A percentile compares a stretch with the other conserved stretches of the same genome.
phyloP scores from a whole-genome alignment of 495 filamentous ascomycete genomes.

The Viridothelium virens region DNA sequence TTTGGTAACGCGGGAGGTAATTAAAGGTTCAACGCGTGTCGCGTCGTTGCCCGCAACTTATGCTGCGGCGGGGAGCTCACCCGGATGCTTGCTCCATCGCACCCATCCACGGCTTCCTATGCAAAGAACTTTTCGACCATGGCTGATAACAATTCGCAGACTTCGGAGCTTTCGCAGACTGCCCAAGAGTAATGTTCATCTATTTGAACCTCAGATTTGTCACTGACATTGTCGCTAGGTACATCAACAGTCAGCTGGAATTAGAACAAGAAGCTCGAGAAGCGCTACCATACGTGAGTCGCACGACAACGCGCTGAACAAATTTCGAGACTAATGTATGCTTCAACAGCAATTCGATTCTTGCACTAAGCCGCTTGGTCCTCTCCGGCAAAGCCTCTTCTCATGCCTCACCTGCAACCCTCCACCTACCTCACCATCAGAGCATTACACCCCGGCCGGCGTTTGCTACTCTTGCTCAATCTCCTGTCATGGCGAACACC shows the following conservation, averaged over 20 bases:
- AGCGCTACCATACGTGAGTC: conserved; percentile 75
- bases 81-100: too few species aligned
- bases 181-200: conserved; percentile 62
- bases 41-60: neutral
- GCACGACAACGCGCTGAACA: neutral
- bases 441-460: conserved; percentile 65
- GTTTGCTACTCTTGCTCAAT: conserved; percentile 97
- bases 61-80: neutral
- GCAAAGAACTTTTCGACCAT: neutral
- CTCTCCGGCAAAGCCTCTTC: conserved; percentile 78
- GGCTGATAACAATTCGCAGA: conserved; percentile 44
- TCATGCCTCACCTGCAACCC: conserved; percentile 91
- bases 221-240: conserved; percentile 32
- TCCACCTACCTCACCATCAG: conserved; percentile 51
- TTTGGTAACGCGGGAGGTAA: too few species aligned
- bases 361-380: conserved; percentile 80
- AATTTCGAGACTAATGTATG: conserved; percentile 11
- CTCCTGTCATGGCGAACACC: conserved; percentile 91
- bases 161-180: conserved; percentile 68
- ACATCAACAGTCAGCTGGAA: conserved; percentile 78
- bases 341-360: conserved; percentile 69
- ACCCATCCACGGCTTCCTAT: too few species aligned
- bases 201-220: neutral
- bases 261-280: conserved; percentile 94
- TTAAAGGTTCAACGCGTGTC: too few species aligned